Conservation (phyloP, 225 moss, liverwort and hornwort species). For the Lunularia cruciata region DNA sequence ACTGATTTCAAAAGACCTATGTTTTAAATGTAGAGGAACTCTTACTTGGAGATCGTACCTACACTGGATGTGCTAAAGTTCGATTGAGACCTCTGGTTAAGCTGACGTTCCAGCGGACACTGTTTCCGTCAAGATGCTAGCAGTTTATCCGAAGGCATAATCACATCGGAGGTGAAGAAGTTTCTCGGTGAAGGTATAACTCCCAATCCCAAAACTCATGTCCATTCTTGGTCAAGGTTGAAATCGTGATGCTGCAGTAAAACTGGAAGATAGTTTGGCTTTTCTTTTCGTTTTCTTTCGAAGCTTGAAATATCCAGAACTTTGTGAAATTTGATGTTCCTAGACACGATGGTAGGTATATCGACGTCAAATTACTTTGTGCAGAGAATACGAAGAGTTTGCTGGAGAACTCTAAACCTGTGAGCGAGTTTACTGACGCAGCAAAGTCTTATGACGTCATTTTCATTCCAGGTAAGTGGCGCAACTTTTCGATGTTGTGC, state of each 20-base stretch:
- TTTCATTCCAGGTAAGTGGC: constrained; percentile 65
- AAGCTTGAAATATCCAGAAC: no score
- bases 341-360: no score
- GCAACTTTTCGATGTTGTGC: no score
- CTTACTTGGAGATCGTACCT: neutral
- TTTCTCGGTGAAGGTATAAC: constrained; percentile 58
- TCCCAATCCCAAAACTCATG: no score
- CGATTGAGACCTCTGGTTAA: no score
- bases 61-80: neutral
- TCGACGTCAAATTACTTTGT: neutral
- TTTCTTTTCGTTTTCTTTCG: no score
- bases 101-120: no score
- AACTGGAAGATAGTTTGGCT: no score
- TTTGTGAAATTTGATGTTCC: no score
- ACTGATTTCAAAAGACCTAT: neutral
- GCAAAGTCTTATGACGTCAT: constrained; percentile 56
- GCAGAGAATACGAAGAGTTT: constrained; percentile 58
- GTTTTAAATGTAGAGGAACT: neutral
- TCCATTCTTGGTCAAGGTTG: no score
- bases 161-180: constrained; percentile 58
- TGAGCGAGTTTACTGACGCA: constrained; percentile 46
- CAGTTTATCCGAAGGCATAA: constrained; percentile 44
- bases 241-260: no score
- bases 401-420: constrained; percentile 56
- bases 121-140: constrained; percentile 61